Percentiles rank a stretch among this genome's conserved stretches.
Evolutionary conservation across 2,329 filamentous ascomycete species (phyloP).

Genomic region (Clarireedia monteithiana): DNA sequence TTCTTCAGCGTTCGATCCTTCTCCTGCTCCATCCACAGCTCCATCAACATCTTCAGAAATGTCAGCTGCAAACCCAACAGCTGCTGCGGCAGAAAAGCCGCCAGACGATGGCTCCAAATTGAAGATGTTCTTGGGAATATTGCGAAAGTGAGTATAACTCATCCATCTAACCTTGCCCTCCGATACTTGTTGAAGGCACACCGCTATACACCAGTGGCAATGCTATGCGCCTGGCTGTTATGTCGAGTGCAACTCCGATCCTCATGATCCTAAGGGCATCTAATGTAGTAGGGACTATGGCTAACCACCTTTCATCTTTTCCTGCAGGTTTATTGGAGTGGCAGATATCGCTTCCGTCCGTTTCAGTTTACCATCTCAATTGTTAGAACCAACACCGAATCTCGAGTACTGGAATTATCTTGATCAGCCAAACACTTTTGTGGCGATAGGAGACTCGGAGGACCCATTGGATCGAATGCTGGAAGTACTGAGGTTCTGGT

Average conservation of each 20-base stretch:
- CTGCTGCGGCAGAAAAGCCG: conserved; percentile 40
- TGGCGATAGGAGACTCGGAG: conserved; percentile 77
- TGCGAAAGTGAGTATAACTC: conserved; percentile 64
- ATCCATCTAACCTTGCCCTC: not conserved
- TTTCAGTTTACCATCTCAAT: conserved; percentile 91
- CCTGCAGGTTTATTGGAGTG: conserved; percentile 81
- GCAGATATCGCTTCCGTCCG: conserved; percentile 91
- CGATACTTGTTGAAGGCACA: not conserved
- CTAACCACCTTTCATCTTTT: not conserved
- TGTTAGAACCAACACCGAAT: conserved; percentile 93
- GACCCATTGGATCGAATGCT: conserved; percentile 91
- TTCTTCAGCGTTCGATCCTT: conserved; percentile 18
- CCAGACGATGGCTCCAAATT: conserved; percentile 81
- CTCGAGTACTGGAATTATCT: conserved; percentile 99
- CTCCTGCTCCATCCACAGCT: conserved; percentile 21
- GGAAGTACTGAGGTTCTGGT: conserved; percentile 93
- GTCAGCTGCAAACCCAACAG: conserved; percentile 13
- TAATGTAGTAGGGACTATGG: not conserved
- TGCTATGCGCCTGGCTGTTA: conserved; percentile 1
- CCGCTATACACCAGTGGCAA: conserved; percentile 14
- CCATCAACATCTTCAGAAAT: conserved; percentile 21
- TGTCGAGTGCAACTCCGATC: not conserved
- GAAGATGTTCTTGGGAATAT: conserved; percentile 77
- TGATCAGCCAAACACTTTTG: conserved; percentile 86
- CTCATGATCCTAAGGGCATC: not conserved